Base-by-base conservation (phyloP, 78 protist genomes). In the Dictyostelium citrinum region DNA sequence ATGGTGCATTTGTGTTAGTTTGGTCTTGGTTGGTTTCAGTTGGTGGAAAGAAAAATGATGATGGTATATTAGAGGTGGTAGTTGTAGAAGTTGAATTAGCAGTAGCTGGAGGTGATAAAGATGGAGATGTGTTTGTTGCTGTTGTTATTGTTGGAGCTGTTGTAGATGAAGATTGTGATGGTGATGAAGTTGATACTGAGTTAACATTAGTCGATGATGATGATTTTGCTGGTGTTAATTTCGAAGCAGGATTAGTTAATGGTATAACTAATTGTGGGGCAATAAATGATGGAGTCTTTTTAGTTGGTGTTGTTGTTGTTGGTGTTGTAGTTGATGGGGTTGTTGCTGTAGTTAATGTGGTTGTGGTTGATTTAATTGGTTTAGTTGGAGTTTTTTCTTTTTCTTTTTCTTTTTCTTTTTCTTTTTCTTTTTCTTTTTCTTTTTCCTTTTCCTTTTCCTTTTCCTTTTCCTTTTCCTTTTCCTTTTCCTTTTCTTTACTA, bases 271-370 rank as follows among this genome's bases (percentile, higher is more conserved):
- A 45, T 43, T 27, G 61, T 41, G 92, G 67, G 46, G 93, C 75
- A n/a, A 64, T 46, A 67, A 85, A 85, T n/a, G 83, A 85, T 61
- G 92, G 92, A 14, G 82, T 82, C 22, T 16, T 7, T 55, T 55
- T 80, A 9, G 43, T 49, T 80, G 68, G 68, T 5, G 49, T 49
- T 22, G 84, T 55, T 55, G 84, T 12, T 7, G 72, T 29, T 33
- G 92, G 76, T 11, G 84, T 55, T 24, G 82, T 70, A 11, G 78
- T 7, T 3, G 71, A 0, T 2, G 70, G 5, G 0, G 29, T 41
- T 7, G 49, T 37, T 22, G 88, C 2, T 2, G 70, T 3, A 3
- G 29, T 64, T 17, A 31, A 10, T 22, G 88, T 43, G 3, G 75
- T 68, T 22, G 90, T 27, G 24, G 49, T 20, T 17, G 64, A 7